phyloP scores from a whole-genome alignment of 495 filamentous ascomycete species.

The Chaetomium tenue region DNA sequence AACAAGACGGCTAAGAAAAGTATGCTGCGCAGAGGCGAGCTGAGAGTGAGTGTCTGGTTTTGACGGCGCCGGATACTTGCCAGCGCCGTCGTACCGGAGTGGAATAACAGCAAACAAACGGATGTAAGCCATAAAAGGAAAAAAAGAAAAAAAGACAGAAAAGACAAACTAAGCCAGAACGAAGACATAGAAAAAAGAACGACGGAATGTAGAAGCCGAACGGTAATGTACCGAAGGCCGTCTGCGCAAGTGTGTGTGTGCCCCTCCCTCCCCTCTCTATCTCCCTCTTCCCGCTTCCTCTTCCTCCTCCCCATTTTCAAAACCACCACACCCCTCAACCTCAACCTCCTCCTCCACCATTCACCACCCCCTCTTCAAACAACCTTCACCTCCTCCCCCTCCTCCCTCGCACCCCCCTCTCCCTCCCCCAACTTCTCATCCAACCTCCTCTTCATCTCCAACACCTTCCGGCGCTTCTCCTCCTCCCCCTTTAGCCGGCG shows the following conservation, averaged over 20 bases:
- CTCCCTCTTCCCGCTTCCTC: neutral
- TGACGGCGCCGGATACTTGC: neutral
- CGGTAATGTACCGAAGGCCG: neutral
- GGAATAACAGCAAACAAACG: neutral
- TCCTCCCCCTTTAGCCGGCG: constrained; percentile 15
- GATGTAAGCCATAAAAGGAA: neutral
- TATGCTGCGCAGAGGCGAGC: neutral
- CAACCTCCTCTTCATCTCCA: constrained; percentile 22
- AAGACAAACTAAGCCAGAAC: neutral
- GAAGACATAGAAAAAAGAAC: constrained; percentile 9
- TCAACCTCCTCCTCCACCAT: too few species aligned
- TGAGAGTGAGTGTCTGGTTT: constrained; percentile 1
- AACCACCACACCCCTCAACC: neutral
- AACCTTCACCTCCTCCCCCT: constrained; percentile 2
- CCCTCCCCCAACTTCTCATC: constrained; percentile 13
- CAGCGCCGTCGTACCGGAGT: neutral
- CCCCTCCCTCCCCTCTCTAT: neutral
- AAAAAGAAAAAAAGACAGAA: neutral
- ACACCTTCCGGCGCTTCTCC: constrained; percentile 23
- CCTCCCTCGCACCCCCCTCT: neutral
- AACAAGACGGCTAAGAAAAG: neutral
- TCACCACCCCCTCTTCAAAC: neutral
- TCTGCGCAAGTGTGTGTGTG: neutral
- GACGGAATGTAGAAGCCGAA: neutral
- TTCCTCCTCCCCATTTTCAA: neutral